Evolutionary conservation across 1,139 yeast genomes (phyloP).

Genomic region (Scheffersomyces stambukii): DNA sequence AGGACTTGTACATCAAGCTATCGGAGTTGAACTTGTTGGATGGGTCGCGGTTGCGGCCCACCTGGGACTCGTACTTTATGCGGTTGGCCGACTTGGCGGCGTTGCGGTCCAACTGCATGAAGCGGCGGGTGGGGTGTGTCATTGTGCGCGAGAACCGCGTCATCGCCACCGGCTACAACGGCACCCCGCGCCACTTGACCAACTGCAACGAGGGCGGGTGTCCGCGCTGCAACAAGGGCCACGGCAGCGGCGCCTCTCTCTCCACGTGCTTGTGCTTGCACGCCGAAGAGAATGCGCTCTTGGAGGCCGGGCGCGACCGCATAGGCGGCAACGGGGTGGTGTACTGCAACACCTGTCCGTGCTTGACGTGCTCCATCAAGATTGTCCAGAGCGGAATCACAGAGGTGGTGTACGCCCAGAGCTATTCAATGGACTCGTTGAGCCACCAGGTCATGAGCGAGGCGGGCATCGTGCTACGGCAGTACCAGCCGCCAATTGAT

Average conservation of each 20-base stretch:
- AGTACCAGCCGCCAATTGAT: slow-evolving; percentile 60
- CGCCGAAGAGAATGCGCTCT: slow-evolving; percentile 93
- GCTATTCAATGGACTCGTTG: slow-evolving; percentile 83
- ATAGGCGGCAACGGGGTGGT: slow-evolving; percentile 56
- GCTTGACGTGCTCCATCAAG: slow-evolving; percentile 91
- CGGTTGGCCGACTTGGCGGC: slow-evolving; percentile 90
- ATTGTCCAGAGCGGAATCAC: slow-evolving; percentile 88
- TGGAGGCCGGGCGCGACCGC: slow-evolving; percentile 92
- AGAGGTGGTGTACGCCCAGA: slow-evolving; percentile 92
- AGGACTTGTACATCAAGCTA: slow-evolving; percentile 48
- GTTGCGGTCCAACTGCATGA: slow-evolving; percentile 91
- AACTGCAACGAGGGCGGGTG: slow-evolving; percentile 98
- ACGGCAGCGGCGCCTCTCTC: slow-evolving; percentile 59
- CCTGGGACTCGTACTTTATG: slow-evolving; percentile 97
- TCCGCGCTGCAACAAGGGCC: slow-evolving; percentile 69
- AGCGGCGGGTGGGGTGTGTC: slow-evolving; percentile 93
- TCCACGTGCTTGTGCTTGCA: slow-evolving; percentile 89
- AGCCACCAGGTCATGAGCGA: slow-evolving; percentile 67
- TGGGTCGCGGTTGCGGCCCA: slow-evolving; percentile 70
- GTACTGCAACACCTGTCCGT: slow-evolving; percentile 96
- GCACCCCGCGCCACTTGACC: slow-evolving; percentile 83
- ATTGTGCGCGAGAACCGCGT: slow-evolving; percentile 82
- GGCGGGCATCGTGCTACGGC: slow-evolving; percentile 73
- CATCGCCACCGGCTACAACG: slow-evolving; percentile 94
- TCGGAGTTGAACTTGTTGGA: slow-evolving; percentile 53